Base-by-base conservation (phyloP, 768 basidiomycete species). In the Lentinus tigrinus region DNA sequence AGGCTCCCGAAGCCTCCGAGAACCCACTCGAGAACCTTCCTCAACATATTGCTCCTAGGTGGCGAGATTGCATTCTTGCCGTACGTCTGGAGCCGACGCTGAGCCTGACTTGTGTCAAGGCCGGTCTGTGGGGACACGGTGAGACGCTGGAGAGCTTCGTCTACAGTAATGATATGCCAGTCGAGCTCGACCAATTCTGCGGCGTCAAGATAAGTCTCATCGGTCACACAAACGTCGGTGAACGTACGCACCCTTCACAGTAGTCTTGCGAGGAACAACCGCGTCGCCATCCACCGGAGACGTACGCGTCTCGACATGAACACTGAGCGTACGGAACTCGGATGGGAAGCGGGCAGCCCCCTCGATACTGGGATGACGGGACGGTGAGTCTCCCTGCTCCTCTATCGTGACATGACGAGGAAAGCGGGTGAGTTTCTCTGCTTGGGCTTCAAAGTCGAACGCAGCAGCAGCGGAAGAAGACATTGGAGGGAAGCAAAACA, bases 21-120 rank as follows among this genome's bases (percentile, higher is more conserved):
- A 11, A 54, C 5, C 53, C 53, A 54, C 21, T 46, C 76, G 17
- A 81, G 60, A 36, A 82, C 65, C 70, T 82, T 85, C 43, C 71
- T 72, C 40, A 64, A 67, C 49, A 67, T 68, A 57, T 81, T 78
- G 26, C 65, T 76, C 19, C 76, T 78, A 2, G 80, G 81, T 3
- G 80, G 81, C 34, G 75, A 75, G 47, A 85, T 76, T 37, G 71
- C 70, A 65, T 87, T 87, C 58, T 75, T 51, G 36, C 85, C 85
- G 59, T 77, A 67, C 0, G 64, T 64, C 13, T 74, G 65, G 3
- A 76, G 69, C n/a, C 81, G 74, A 4, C 82, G 76, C 19, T 75
- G 72, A 21, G 77, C 82, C 61, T 83, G 80, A 2, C 74, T 67
- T 1, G 60, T 58, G 47, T 86, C 85, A 13, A 86, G 71, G 16